Evolutionary conservation across 352 stramenopile species (phyloP).

Genomic region (Globisporangium rhizosaccharum): DNA sequence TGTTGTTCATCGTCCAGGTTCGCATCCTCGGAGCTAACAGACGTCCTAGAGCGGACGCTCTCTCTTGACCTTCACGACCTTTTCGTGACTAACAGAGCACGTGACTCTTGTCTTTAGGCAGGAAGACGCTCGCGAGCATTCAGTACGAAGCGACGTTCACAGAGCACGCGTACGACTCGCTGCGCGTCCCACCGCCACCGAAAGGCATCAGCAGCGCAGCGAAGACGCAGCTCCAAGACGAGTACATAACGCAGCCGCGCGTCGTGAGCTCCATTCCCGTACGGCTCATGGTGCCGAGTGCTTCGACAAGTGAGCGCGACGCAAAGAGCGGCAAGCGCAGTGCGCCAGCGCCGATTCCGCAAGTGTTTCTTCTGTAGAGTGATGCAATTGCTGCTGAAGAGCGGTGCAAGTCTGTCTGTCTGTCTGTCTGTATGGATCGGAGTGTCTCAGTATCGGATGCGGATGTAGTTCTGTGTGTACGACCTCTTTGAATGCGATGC

Average conservation of each 20-base stretch:
- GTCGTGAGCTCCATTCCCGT: conserved; percentile 52
- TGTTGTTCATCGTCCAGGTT: conserved; percentile 3
- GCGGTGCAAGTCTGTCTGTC: not conserved
- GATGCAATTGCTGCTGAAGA: not conserved
- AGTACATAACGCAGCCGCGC: conserved; percentile 56
- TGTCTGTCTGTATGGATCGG: too few species aligned
- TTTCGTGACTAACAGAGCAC: not conserved
- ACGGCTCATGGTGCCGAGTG: not conserved
- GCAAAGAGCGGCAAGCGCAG: conserved; percentile 36
- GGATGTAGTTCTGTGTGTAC: not conserved
- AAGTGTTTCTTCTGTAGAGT: conserved; percentile 67
- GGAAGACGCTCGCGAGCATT: conserved; percentile 51
- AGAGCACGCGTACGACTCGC: conserved; percentile 26
- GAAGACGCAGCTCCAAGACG: conserved; percentile 63
- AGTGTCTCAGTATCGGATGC: not conserved
- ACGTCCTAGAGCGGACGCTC: not conserved
- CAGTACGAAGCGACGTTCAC: conserved; percentile 52
- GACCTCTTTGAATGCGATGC: not conserved
- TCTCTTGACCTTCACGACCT: conserved; percentile 2
- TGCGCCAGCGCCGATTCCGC: conserved; percentile 35
- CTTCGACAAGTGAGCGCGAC: conserved; percentile 4
- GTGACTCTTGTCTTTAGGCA: not conserved
- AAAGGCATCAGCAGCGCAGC: conserved; percentile 37
- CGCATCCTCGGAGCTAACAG: not conserved
- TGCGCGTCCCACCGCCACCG: conserved; percentile 25